Conservation (phyloP, 2,329 filamentous ascomycete genomes). For the Rhynchosporium graminicola region DNA sequence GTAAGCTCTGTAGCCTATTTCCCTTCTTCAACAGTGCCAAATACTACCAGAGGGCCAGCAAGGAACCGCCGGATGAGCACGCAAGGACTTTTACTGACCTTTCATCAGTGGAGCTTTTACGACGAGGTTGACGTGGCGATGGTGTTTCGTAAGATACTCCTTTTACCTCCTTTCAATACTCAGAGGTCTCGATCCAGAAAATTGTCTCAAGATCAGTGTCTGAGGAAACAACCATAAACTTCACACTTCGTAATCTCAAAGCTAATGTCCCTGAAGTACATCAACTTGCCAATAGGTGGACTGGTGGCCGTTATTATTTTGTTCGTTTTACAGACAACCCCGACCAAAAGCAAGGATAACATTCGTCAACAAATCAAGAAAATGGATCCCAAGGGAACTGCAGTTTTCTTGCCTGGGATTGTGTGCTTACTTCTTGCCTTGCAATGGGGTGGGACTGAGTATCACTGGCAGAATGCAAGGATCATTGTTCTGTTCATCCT, state of each 20-base stretch:
- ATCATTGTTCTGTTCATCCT: constrained; percentile 43
- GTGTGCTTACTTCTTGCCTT: constrained; percentile 40
- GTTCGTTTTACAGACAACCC: constrained; percentile 24
- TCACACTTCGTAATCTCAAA: too few relatives aligned
- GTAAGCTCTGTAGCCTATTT: not conserved
- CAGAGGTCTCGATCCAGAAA: too few relatives aligned
- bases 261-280: constrained; percentile 24
- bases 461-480: constrained; percentile 40
- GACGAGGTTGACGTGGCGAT: constrained; percentile 38
- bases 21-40: not conserved
- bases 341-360: constrained; percentile 25
- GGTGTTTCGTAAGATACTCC: constrained; percentile 35
- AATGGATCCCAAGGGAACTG: constrained; percentile 42
- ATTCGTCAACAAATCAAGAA: constrained; percentile 45
- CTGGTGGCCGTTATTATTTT: constrained; percentile 27
- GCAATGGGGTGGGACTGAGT: constrained; percentile 41
- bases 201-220: too few relatives aligned
- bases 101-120: constrained; percentile 46
- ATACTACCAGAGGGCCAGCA: not conserved
- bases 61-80: not conserved
- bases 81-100: not conserved
- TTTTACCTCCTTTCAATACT: too few relatives aligned
- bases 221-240: too few relatives aligned
- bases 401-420: constrained; percentile 40
- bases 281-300: constrained; percentile 44